Evolutionary conservation across 345 rosid species (phyloP).

Genomic region (Bretschneidera sinensis): DNA sequence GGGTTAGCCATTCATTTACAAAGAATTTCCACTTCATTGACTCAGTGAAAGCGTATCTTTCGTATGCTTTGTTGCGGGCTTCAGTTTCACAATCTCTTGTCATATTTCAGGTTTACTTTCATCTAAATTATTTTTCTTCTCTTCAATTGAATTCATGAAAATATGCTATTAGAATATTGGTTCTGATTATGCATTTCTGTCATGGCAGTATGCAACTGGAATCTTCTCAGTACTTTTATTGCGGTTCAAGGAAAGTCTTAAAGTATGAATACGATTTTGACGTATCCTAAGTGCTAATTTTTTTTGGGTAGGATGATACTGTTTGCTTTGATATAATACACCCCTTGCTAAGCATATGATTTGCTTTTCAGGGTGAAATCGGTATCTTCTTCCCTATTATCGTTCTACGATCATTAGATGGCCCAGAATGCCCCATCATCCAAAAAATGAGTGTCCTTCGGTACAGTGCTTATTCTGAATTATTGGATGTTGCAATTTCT

Average conservation of each 20-base stretch:
- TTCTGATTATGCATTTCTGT: slow-evolving; percentile 28
- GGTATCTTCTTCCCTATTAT: slow-evolving; percentile 95
- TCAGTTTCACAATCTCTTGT: slow-evolving; percentile 84
- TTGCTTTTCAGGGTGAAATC: slow-evolving; percentile 75
- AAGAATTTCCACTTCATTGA: slow-evolving; percentile 96
- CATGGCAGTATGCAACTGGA: slow-evolving; percentile 92
- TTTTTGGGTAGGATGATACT: background rate
- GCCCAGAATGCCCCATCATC: slow-evolving; percentile 62
- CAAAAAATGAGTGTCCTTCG: slow-evolving; percentile 88
- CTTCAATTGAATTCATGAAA: slow-evolving; percentile 12
- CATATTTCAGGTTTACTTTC: slow-evolving; percentile 78
- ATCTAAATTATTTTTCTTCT: slow-evolving; percentile 13
- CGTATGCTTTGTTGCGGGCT: slow-evolving; percentile 92
- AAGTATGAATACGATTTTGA: slow-evolving; percentile 49
- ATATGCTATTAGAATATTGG: slow-evolving; percentile 18
- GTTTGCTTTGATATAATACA: slow-evolving; percentile 6
- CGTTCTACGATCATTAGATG: slow-evolving; percentile 80
- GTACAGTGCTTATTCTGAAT: slow-evolving; percentile 36
- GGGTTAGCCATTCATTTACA: slow-evolving; percentile 88
- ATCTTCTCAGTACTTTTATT: slow-evolving; percentile 85
- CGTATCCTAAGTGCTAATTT: slow-evolving; percentile 16
- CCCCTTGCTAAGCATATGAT: slow-evolving; percentile 4
- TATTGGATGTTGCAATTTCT: slow-evolving; percentile 19
- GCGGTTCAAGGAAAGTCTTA: slow-evolving; percentile 93
- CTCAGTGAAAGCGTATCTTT: slow-evolving; percentile 96